Evolutionary conservation across 1,284 basidiomycete genomes (phyloP), one percentile per base, ranked within the genome.

Genomic region (Ceratorhiza oryzae-sativae): DNA sequence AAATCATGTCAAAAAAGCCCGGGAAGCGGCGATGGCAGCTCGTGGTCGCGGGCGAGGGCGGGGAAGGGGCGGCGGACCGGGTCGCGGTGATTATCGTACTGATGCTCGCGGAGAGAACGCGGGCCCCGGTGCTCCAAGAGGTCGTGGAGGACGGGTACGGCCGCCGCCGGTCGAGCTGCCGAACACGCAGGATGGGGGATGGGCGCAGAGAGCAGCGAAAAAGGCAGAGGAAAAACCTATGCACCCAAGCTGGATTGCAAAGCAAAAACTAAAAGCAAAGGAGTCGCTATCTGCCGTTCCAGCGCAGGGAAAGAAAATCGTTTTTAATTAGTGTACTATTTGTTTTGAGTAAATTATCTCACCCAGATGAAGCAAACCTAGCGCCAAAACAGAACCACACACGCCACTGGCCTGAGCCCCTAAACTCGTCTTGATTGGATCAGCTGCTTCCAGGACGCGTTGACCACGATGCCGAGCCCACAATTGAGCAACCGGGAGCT

Each of bases 231-330:
- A 84, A 71, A 83, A 81, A 74, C 83, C 86, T 34, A 76, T 95
- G 71, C 95, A 97, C 82, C 95, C 95, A 1, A 95, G 93, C 20
- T 97, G 95, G 95, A 92, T 93, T 80, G 95, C 95, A 3, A 97
- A 95, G 81, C 86, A 85, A 80, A 87, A 87, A 78, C 80, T 91
- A 73, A 92, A 91, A 79, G 89, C 91, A 80, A 81, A 79, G 74
- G 79, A 82, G 75, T 67, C 77, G 25, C 76, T 77, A 39, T 30
- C 71, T 12, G 73, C 68, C 2, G 74, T 73, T 15, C 80, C 78
- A 0, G 75, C 76, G 27, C 78, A 77, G 48, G 80, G 80, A 8
- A 83, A 84, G 75, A 85, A 85, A 79, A 84, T 85, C 72, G 80
- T 82, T 5, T 85, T 85, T 75, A 82, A 82, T 61, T 84, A 80